Percentiles rank a stretch among this genome's conserved stretches.
These are phyloP conservation scores for Spencermartinsiella ligniputridi DNA, from an alignment of 1,139 yeast genomes.

Conservation along the genomic window DNA sequence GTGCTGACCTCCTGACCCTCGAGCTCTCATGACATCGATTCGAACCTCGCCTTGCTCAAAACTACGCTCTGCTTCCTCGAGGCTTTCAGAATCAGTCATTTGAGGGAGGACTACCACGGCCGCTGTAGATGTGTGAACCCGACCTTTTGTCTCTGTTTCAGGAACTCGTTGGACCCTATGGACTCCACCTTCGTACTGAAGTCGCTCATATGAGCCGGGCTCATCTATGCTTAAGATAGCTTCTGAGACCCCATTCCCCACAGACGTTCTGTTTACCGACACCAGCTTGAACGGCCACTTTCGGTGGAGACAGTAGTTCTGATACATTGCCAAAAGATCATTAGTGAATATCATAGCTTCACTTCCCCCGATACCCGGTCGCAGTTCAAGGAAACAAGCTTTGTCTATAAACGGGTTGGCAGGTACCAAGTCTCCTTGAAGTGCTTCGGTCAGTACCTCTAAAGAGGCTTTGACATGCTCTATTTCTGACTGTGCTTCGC, in stretches of 20 bases:
- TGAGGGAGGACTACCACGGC: slow-evolving; percentile 94
- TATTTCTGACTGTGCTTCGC: slow-evolving; percentile 48
- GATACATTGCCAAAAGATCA: slow-evolving; percentile 78
- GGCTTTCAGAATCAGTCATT: slow-evolving; percentile 49
- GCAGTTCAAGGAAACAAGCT: slow-evolving; percentile 73
- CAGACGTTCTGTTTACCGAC: slow-evolving; percentile 46
- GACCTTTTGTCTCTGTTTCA: slow-evolving; percentile 85
- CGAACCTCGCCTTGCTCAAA: slow-evolving; percentile 86
- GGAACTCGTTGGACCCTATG: slow-evolving; percentile 96
- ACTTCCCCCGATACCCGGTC: slow-evolving; percentile 96
- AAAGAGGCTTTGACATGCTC: slow-evolving; percentile 31
- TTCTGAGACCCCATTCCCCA: slow-evolving; percentile 67
- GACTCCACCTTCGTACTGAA: slow-evolving; percentile 90
- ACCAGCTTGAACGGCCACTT: slow-evolving; percentile 65
- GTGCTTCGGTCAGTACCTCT: slow-evolving; percentile 35
- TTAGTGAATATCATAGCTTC: slow-evolving; percentile 86
- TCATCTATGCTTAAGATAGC: slow-evolving; percentile 71
- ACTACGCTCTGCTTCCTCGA: slow-evolving; percentile 63
- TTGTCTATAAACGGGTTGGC: slow-evolving; percentile 71
- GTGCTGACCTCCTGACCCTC: slow-evolving; percentile 99
- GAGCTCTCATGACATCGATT: slow-evolving; percentile 92
- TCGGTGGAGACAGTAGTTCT: slow-evolving; percentile 58
- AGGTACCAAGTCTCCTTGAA: slow-evolving; percentile 64
- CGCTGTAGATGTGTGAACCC: slow-evolving; percentile 93
- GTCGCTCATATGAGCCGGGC: slow-evolving; percentile 67